These are phyloP conservation scores for Leccinum disarticulatum DNA, from an alignment of 768 basidiomycete species.

Conservation along the genomic window DNA sequence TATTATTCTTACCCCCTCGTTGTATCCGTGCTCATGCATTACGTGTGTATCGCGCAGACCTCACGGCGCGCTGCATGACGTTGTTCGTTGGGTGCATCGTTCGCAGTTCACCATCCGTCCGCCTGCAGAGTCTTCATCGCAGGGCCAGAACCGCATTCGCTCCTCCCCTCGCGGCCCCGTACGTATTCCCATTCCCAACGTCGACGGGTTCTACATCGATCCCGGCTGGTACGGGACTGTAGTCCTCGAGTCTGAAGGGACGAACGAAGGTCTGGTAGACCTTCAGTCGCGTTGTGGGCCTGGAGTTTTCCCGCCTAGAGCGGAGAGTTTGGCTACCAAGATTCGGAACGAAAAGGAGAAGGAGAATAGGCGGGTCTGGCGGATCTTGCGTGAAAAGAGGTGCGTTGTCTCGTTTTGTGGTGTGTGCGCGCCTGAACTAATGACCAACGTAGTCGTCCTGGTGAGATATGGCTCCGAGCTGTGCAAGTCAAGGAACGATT, in stretches of 20 bases:
- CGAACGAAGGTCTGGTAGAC: slow-evolving; percentile 80
- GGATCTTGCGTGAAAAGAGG: slow-evolving; percentile 80
- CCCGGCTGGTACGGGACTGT: slow-evolving; percentile 82
- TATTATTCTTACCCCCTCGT: slow-evolving; percentile 12
- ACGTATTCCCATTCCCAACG: slow-evolving; percentile 52
- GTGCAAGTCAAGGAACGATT: slow-evolving; percentile 67
- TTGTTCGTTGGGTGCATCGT: slow-evolving; percentile 84
- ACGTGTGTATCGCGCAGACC: slow-evolving; percentile 45
- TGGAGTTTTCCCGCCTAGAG: slow-evolving; percentile 63
- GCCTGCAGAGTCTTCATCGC: slow-evolving; percentile 33
- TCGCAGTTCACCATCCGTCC: slow-evolving; percentile 72
- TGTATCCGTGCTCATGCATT: slow-evolving; percentile 9
- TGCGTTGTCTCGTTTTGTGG: slow-evolving; percentile 31
- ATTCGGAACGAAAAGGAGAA: slow-evolving; percentile 38
- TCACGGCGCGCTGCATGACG: slow-evolving; percentile 75
- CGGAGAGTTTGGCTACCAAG: slow-evolving; percentile 37
- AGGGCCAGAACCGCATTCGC: slow-evolving; percentile 29
- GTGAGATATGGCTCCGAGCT: slow-evolving; percentile 39
- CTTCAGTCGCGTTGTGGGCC: slow-evolving; percentile 71
- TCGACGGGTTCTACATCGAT: slow-evolving; percentile 60
- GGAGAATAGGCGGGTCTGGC: slow-evolving; percentile 57
- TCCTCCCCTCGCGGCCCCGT: slow-evolving; percentile 17
- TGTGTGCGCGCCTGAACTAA: slow-evolving; percentile 5
- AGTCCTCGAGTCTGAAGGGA: slow-evolving; percentile 84
- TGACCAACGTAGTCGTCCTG: slow-evolving; percentile 19